Evolutionary conservation across 345 rosid species (phyloP).

Genomic region (Eucalyptus pauciflora): DNA sequence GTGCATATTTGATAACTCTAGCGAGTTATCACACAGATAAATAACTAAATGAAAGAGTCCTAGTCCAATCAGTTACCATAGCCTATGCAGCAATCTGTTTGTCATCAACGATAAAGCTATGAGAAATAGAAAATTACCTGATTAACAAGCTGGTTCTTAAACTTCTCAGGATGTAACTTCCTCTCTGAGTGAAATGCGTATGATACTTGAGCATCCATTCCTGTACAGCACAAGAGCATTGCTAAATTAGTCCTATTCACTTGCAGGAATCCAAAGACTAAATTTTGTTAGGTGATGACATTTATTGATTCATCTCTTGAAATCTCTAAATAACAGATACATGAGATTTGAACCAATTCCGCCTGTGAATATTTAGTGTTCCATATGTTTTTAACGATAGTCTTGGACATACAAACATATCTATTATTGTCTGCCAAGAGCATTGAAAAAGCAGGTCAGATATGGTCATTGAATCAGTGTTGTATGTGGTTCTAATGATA

Average conservation of each 20-base stretch:
- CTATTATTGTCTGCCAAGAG: neutral
- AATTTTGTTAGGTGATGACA: neutral
- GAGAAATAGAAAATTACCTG: slow-evolving; percentile 26
- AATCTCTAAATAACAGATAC: neutral
- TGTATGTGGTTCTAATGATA: neutral
- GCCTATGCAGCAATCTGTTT: neutral
- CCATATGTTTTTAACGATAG: neutral
- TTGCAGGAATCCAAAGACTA: neutral
- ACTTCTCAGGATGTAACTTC: slow-evolving; percentile 55
- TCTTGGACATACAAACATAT: neutral
- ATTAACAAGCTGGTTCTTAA: slow-evolving; percentile 51
- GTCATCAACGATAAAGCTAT: neutral
- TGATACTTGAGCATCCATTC: slow-evolving; percentile 78
- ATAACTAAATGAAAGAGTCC: neutral
- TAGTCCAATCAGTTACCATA: neutral
- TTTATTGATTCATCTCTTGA: neutral
- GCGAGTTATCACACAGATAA: neutral
- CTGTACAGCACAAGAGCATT: slow-evolving; percentile 9
- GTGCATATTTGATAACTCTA: neutral
- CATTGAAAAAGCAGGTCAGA: neutral
- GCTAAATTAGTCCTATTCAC: neutral
- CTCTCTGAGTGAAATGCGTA: slow-evolving; percentile 66
- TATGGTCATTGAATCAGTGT: neutral
- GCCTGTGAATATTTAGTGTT: neutral
- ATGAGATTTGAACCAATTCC: neutral